phyloP scores from a whole-genome alignment of 352 stramenopile genomes.

The Globisporangium camurandrum region DNA sequence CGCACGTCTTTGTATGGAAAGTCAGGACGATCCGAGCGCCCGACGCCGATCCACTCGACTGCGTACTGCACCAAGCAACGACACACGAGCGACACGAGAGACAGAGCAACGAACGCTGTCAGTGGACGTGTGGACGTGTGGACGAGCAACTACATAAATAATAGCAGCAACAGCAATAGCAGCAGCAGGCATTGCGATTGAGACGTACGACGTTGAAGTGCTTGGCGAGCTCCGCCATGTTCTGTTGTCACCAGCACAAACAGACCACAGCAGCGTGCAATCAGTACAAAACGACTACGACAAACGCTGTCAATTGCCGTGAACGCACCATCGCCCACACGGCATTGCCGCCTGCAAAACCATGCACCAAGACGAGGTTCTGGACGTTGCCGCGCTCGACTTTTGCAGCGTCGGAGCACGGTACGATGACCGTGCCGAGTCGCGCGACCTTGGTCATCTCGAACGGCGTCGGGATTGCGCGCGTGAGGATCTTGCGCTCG shows the following conservation, averaged over 20 bases:
- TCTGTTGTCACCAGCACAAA: too few species aligned
- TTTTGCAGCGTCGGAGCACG: constrained; percentile 54
- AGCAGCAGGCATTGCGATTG: background rate
- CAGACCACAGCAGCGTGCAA: too few species aligned
- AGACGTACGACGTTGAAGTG: constrained; percentile 78
- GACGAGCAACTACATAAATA: too few species aligned
- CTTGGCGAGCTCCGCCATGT: constrained; percentile 60
- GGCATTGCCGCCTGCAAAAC: constrained; percentile 71
- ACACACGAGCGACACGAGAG: background rate
- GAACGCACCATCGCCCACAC: constrained; percentile 63
- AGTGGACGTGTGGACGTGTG: too few species aligned
- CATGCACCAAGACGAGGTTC: constrained; percentile 79
- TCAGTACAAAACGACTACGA: too few species aligned
- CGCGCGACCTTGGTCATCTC: constrained; percentile 76
- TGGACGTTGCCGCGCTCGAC: constrained; percentile 24
- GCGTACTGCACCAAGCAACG: too few species aligned
- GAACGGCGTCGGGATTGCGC: constrained; percentile 35
- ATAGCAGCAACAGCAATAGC: too few species aligned
- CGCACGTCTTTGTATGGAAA: constrained; percentile 63
- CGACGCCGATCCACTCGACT: constrained; percentile 80
- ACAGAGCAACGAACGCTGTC: background rate
- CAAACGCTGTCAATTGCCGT: too few species aligned
- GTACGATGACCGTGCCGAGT: constrained; percentile 74
- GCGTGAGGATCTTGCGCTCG: constrained; percentile 55
- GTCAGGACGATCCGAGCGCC: constrained; percentile 69